These are phyloP conservation scores for Prunus mira DNA, from an alignment of 306 rosid genomes.

Conservation along the genomic window DNA sequence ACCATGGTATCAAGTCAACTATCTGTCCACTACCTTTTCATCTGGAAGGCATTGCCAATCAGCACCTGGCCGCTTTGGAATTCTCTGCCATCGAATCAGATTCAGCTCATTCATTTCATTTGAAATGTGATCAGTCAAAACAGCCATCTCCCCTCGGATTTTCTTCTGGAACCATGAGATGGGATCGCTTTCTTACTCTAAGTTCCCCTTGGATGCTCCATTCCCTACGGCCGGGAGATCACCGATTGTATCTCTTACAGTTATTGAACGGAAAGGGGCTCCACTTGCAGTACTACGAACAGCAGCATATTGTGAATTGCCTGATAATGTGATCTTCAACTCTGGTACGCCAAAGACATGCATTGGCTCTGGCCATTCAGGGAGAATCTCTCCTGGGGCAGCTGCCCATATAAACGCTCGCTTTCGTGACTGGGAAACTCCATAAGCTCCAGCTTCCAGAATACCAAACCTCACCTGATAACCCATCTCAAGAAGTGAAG, in stretches of 20 bases:
- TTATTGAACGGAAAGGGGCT: conserved; percentile 91
- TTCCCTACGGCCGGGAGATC: conserved; percentile 90
- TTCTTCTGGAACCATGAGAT: conserved; percentile 91
- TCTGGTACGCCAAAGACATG: conserved; percentile 88
- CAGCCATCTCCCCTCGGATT: conserved; percentile 67
- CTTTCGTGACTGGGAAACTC: conserved; percentile 94
- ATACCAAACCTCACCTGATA: conserved; percentile 99
- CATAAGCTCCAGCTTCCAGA: conserved; percentile 94
- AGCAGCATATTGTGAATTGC: conserved; percentile 71
- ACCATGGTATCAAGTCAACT: conserved; percentile 93
- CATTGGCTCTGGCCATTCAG: conserved; percentile 99
- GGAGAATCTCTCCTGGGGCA: conserved; percentile 78
- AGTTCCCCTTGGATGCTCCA: conserved; percentile 70
- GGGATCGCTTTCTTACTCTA: conserved; percentile 82
- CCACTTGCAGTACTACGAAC: conserved; percentile 82
- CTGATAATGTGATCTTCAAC: conserved; percentile 60
- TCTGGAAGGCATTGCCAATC: conserved; percentile 97
- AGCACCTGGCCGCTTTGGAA: conserved; percentile 89
- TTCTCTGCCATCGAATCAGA: conserved; percentile 74
- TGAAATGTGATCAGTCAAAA: conserved; percentile 79
- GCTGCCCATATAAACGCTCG: conserved; percentile 99
- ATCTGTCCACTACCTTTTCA: conserved; percentile 88
- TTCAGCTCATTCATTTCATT: conserved; percentile 97
- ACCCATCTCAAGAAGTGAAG: conserved; percentile 97
- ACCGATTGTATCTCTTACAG: conserved; percentile 92